These are phyloP conservation scores for Zhuliangozyma blackwelliae DNA, from an alignment of 1,139 yeast species.

Conservation along the genomic window DNA sequence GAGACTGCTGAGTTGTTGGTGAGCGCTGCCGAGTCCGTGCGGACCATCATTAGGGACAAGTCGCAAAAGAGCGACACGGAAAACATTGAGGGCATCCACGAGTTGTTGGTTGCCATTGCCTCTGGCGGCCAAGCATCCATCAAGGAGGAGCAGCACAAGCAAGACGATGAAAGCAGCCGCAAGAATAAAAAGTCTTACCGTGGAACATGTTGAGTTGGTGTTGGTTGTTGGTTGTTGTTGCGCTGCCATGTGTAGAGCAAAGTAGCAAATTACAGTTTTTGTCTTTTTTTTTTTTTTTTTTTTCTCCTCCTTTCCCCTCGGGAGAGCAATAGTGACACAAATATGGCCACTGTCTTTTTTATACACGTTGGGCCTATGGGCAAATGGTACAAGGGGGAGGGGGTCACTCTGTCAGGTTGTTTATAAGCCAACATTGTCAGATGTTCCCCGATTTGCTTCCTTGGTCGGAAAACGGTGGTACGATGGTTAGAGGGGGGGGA, in stretches of 20 bases:
- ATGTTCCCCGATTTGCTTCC: no score
- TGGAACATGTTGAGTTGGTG: conserved; percentile 43
- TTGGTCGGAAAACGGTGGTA: no score
- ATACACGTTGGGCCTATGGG: no score
- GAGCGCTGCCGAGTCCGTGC: conserved; percentile 27
- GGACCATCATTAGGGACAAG: conserved; percentile 15
- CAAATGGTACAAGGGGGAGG: no score
- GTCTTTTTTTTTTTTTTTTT: not conserved
- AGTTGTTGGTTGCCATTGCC: conserved; percentile 35
- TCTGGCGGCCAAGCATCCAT: conserved; percentile 32
- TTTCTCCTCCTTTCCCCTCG: not conserved
- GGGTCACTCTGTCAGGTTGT: no score
- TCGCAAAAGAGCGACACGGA: conserved; percentile 15
- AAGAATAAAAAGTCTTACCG: conserved; percentile 44
- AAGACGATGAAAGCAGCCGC: conserved; percentile 23
- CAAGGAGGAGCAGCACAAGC: conserved; percentile 21
- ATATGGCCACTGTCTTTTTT: no score
- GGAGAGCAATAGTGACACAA: no score
- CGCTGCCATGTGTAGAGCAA: no score
- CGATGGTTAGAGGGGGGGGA: no score
- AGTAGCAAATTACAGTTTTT: no score
- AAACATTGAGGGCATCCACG: conserved; percentile 23
- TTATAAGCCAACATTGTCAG: no score
- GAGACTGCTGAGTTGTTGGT: conserved; percentile 53
- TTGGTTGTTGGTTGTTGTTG: no score